Conservation (phyloP, 495 filamentous ascomycete genomes). For the Penicillium daleae region DNA sequence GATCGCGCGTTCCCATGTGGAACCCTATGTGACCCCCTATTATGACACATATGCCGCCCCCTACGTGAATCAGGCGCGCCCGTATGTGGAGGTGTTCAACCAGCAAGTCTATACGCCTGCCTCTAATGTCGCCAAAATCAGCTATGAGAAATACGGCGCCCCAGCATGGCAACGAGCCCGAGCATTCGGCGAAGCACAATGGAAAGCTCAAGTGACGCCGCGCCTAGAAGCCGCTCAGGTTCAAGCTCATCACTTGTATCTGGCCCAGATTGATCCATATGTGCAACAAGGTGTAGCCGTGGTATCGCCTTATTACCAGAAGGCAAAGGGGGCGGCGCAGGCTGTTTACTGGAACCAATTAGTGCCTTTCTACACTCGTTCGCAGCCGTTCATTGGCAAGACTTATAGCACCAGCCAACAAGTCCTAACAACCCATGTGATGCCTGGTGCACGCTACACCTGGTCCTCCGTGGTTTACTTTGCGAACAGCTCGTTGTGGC, state of each 20-base stretch:
- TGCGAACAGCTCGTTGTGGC: conserved; percentile 75
- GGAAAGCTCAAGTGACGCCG: conserved; percentile 76
- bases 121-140: conserved; percentile 61
- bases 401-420: conserved; percentile 67
- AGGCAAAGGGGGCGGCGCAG: conserved; percentile 59
- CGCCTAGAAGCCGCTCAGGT: conserved; percentile 65
- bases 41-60: conserved; percentile 82
- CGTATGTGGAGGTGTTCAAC: conserved; percentile 72
- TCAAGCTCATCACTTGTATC: conserved; percentile 66
- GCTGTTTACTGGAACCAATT: conserved; percentile 72
- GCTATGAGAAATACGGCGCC: conserved; percentile 74
- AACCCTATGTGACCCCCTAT: conserved; percentile 83
- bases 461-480: conserved; percentile 71
- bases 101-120: conserved; percentile 68
- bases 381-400: conserved; percentile 72
- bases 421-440: conserved; percentile 68
- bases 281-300: conserved; percentile 60
- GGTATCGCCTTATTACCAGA: conserved; percentile 72
- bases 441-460: conserved; percentile 71
- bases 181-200: conserved; percentile 68
- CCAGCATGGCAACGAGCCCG: conserved; percentile 71
- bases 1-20: conserved; percentile 63
- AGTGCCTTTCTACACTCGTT: conserved; percentile 72
- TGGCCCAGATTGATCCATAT: conserved; percentile 70
- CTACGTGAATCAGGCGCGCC: conserved; percentile 75